Evolutionary conservation across 2,329 filamentous ascomycete genomes (phyloP).

Genomic region (Gliomastix tumulicola): DNA sequence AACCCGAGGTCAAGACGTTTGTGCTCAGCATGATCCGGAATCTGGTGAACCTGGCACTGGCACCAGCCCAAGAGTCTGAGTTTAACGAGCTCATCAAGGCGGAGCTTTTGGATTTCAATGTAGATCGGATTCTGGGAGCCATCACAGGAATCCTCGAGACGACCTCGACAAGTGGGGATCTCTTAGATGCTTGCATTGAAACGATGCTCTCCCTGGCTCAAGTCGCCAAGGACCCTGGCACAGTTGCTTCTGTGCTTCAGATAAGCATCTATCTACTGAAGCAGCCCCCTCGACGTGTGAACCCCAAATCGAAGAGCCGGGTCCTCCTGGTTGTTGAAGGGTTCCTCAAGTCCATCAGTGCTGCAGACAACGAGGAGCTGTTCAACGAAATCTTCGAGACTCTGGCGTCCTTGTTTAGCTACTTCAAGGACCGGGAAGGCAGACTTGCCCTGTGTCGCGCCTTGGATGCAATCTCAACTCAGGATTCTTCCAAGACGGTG

Average conservation of each 20-base stretch:
- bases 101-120: slow-evolving; percentile 49
- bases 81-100: slow-evolving; percentile 49
- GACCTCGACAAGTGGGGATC: slow-evolving; percentile 56
- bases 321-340: slow-evolving; percentile 74
- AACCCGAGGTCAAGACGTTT: slow-evolving; percentile 81
- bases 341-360: slow-evolving; percentile 61
- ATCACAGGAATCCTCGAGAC: slow-evolving; percentile 61
- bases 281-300: slow-evolving; percentile 79
- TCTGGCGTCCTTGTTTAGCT: slow-evolving; percentile 77
- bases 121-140: slow-evolving; percentile 56
- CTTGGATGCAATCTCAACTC: slow-evolving; percentile 61
- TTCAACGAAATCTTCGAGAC: slow-evolving; percentile 64
- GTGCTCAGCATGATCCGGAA: slow-evolving; percentile 69
- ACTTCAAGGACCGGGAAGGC: slow-evolving; percentile 77
- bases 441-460: slow-evolving; percentile 69
- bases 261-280: slow-evolving; percentile 76
- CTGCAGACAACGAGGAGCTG: slow-evolving; percentile 32
- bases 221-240: slow-evolving; percentile 58
- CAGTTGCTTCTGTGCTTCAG: slow-evolving; percentile 70
- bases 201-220: slow-evolving; percentile 70
- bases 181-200: slow-evolving; percentile 73
- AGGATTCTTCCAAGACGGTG: slow-evolving; percentile 51
- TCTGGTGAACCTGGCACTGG: slow-evolving; percentile 53
- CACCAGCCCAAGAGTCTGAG: slow-evolving; percentile 46
- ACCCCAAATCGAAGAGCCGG: slow-evolving; percentile 73